phyloP scores from a whole-genome alignment of 495 filamentous ascomycete genomes.

The Trypethelium eluteriae region DNA sequence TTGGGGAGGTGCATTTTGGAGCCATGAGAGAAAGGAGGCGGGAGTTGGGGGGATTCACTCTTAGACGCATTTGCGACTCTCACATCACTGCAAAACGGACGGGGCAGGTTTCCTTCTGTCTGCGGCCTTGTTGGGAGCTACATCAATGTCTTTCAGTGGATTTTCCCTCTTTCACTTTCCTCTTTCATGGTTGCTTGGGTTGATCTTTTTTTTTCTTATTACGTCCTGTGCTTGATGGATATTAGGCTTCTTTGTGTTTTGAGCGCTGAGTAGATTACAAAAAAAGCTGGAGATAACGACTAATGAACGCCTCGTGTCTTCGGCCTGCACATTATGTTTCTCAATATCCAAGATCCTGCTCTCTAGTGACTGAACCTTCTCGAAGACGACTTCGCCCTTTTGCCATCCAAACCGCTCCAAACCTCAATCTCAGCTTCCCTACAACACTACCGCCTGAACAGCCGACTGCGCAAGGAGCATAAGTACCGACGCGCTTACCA shows the following conservation, averaged over 20 bases:
- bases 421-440: not conserved
- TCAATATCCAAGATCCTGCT: not conserved
- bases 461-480: not conserved
- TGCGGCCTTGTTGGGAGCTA: slow-evolving; percentile 6
- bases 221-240: not conserved
- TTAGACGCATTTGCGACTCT: not conserved
- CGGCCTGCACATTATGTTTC: slow-evolving; percentile 1
- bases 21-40: not conserved
- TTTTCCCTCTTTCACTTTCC: not conserved
- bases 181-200: not conserved
- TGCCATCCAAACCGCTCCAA: not conserved
- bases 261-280: slow-evolving; percentile 9
- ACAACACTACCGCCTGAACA: not conserved
- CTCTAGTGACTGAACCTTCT: not conserved
- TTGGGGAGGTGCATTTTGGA: not conserved
- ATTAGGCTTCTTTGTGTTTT: not conserved
- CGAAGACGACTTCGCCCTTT: not conserved
- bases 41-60: not conserved
- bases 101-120: slow-evolving; percentile 11
- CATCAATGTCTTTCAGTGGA: not conserved
- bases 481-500: not conserved
- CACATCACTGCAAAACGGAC: slow-evolving; percentile 11
- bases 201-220: not conserved
- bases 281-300: slow-evolving; percentile 10
- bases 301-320: slow-evolving; percentile 9